Evolutionary conservation across 1,139 yeast species (phyloP).

Genomic region (Blastobotrys proliferans): DNA sequence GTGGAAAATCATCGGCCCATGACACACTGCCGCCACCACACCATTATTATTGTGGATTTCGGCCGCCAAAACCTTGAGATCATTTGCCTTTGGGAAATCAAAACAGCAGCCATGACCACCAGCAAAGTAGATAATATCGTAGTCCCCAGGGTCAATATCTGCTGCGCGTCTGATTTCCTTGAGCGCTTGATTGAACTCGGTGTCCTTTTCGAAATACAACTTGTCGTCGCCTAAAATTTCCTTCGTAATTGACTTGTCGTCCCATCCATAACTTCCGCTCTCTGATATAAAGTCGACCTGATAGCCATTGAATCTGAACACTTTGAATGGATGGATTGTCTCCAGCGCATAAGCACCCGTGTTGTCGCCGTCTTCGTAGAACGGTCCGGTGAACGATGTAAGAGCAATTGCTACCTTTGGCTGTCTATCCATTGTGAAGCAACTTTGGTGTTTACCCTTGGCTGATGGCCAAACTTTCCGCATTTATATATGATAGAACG

Average conservation of each 20-base stretch:
- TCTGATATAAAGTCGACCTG: slow-evolving; percentile 57
- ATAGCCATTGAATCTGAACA: slow-evolving; percentile 44
- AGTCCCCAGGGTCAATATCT: slow-evolving; percentile 41
- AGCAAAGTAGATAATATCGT: slow-evolving; percentile 52
- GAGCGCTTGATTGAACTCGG: slow-evolving; percentile 40
- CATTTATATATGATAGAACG: too few relatives aligned
- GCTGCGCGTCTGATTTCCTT: slow-evolving; percentile 26
- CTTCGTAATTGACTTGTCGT: slow-evolving; percentile 46
- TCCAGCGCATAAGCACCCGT: slow-evolving; percentile 57
- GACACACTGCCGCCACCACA: slow-evolving; percentile 61
- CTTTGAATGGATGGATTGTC: slow-evolving; percentile 54
- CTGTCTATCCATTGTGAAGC: slow-evolving; percentile 3
- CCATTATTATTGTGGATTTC: slow-evolving; percentile 49
- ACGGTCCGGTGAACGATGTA: slow-evolving; percentile 46
- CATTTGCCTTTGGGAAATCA: slow-evolving; percentile 52
- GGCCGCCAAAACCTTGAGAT: slow-evolving; percentile 45
- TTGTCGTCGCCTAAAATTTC: slow-evolving; percentile 46
- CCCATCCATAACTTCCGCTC: slow-evolving; percentile 51
- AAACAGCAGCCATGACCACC: slow-evolving; percentile 63
- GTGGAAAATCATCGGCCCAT: slow-evolving; percentile 57
- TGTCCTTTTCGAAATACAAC: slow-evolving; percentile 35
- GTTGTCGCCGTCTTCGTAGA: slow-evolving; percentile 52
- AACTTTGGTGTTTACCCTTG: too few relatives aligned
- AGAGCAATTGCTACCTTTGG: slow-evolving; percentile 48
- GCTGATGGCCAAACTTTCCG: too few relatives aligned